Conservation (phyloP, 805 yeast species). For the Suhomyces sp. region DNA sequence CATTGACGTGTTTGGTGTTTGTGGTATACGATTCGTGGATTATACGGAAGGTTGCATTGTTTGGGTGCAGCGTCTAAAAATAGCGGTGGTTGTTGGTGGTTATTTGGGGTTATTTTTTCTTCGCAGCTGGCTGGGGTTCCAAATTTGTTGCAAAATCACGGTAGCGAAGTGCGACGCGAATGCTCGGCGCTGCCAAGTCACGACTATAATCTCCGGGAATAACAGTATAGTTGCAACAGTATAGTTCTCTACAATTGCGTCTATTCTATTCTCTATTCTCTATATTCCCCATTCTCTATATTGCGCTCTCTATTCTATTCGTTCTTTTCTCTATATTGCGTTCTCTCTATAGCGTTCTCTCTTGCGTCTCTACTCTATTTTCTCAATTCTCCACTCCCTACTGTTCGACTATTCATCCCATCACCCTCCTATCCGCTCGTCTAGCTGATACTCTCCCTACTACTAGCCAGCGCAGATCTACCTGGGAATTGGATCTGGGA, state of each 20-base stretch:
- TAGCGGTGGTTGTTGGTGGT: neutral
- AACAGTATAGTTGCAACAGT: too few relatives aligned
- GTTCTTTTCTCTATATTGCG: too few relatives aligned
- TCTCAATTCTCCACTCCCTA: too few relatives aligned
- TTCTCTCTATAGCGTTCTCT: too few relatives aligned
- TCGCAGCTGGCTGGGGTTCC: constrained; percentile 1
- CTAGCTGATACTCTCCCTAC: neutral
- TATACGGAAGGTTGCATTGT: neutral
- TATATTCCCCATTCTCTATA: too few relatives aligned
- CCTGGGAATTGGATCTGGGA: neutral
- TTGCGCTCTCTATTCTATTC: too few relatives aligned
- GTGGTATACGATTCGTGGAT: neutral
- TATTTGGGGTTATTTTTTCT: too few relatives aligned
- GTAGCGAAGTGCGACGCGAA: neutral
- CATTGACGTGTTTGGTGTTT: neutral
- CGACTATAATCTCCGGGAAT: neutral
- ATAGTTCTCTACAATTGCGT: too few relatives aligned
- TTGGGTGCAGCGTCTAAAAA: neutral
- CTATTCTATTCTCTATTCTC: too few relatives aligned
- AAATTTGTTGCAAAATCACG: constrained; percentile 1
- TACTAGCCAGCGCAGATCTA: neutral
- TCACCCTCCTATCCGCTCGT: too few relatives aligned
- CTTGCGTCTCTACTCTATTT: too few relatives aligned
- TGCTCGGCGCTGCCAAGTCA: neutral
- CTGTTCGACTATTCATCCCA: too few relatives aligned